Evolutionary conservation across 306 rosid genomes (phyloP), one percentile per base, ranked within the genome.

Genomic region (Gleditsia sinensis): DNA sequence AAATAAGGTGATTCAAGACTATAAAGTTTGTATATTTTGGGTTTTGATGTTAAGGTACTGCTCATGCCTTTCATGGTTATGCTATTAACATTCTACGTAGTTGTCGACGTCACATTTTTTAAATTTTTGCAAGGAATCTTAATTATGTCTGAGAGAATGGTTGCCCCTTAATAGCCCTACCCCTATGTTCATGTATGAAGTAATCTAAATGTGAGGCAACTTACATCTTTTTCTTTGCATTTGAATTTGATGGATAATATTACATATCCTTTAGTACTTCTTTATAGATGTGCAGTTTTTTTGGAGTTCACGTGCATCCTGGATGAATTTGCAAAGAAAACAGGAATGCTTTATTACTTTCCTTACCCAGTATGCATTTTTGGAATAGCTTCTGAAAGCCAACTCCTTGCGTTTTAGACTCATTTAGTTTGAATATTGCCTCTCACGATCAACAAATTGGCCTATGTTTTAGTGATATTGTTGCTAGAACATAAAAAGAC

Each of bases 1-100:
- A 5, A 96, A 95, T 76, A 95, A 95, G 99, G 99, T 95, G 76
- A 68, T 80, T 62, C 53, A 23, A 19, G 72, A 46, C 64, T 33
- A 60, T 58, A 39, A n/a, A 34, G 8, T 45, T 48, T 55, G 39
- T 28, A 6, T 36, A 8, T 72, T 56, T 51, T 71, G 17, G 36
- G 10, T 1, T 75, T 45, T 68, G 36, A 49, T 60, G 68, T 70
- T 62, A 56, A 32, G 67, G 67, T 36, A 3, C 8, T 67, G 65
- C 60, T 67, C 72, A 67, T 72, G 78, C 24, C 64, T 58, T 77
- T 74, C 33, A n/a, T 72, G 34, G 58, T 76, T 66, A 57, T 67
- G 16, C 57, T 45, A 76, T 42, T 61, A 9, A 67, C 71, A 45
- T 48, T 83, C 65, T 79, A n/a, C n/a, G n/a, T n/a, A n/a, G n/a